Percentiles rank a stretch among this genome's conserved stretches.
Evolutionary conservation across 768 basidiomycete species (phyloP).

Genomic region (Kondoa malvinella): DNA sequence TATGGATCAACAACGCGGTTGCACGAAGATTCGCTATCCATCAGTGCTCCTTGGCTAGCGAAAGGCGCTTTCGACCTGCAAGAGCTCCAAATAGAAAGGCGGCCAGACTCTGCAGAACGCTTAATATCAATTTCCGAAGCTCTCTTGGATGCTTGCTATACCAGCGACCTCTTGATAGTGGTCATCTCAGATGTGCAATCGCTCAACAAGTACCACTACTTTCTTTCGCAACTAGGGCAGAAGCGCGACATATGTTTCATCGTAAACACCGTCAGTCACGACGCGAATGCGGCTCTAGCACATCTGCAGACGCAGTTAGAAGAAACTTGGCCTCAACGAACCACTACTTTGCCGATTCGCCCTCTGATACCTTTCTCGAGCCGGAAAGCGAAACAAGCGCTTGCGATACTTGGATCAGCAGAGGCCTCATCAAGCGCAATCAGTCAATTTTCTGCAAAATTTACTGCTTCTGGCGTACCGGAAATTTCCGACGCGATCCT

Average conservation of each 20-base stretch:
- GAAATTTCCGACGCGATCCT: constrained; percentile 11
- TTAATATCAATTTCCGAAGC: not conserved
- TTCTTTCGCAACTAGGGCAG: not conserved
- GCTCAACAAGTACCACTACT: not conserved
- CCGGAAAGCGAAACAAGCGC: not conserved
- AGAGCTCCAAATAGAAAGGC: not conserved
- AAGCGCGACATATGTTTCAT: not conserved
- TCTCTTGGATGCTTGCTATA: not conserved
- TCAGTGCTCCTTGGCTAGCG: not conserved
- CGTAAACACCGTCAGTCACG: not conserved
- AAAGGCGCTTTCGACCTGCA: not conserved
- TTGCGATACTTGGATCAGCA: not conserved
- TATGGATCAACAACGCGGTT: not conserved
- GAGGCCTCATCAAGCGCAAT: not conserved
- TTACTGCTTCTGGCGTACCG: constrained; percentile 12
- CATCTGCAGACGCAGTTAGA: not conserved
- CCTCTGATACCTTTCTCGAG: not conserved
- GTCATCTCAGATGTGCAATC: not conserved
- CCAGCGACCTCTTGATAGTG: not conserved
- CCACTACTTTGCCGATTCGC: not conserved
- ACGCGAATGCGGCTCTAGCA: not conserved
- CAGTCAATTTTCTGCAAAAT: constrained; percentile 3
- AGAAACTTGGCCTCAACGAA: not conserved
- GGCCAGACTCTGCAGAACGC: not conserved
- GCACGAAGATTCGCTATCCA: not conserved